Percentiles rank a stretch among this genome's conserved stretches.
phyloP scores from a whole-genome alignment of 352 stramenopile genomes.

The Phytophthora cajani region DNA sequence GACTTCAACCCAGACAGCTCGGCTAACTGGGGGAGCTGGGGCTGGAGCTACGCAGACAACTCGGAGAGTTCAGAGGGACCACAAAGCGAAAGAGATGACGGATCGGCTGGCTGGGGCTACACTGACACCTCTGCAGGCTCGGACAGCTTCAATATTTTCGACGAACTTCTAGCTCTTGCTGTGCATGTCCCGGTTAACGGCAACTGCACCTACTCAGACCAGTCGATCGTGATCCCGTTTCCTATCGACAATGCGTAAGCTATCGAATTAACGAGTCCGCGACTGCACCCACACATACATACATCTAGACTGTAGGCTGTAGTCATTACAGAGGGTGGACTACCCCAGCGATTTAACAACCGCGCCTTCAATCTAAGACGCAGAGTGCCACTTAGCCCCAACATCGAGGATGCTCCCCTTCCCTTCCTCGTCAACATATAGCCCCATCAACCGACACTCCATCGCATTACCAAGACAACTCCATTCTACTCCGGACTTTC shows the following conservation, averaged over 20 bases:
- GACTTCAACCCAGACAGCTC: background rate
- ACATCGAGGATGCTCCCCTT: background rate
- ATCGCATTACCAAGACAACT: background rate
- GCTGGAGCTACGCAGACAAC: background rate
- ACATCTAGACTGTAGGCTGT: background rate
- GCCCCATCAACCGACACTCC: background rate
- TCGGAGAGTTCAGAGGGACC: background rate
- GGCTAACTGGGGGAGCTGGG: background rate
- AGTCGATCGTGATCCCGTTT: background rate
- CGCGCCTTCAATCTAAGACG: background rate
- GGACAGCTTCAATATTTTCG: background rate
- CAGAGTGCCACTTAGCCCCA: background rate
- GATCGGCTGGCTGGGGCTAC: background rate
- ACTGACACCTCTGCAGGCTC: background rate
- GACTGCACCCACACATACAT: background rate
- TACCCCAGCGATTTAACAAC: background rate
- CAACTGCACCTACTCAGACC: background rate
- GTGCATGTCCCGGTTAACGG: background rate
- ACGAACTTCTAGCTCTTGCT: constrained; percentile 4
- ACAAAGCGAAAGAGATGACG: background rate
- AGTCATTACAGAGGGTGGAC: background rate
- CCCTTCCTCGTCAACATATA: background rate
- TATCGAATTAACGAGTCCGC: no score
- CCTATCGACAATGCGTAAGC: background rate
- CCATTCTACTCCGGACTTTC: background rate